A percentile compares a stretch with the other conserved stretches of the same genome.
phyloP scores from a whole-genome alignment of 2,329 filamentous ascomycete genomes.

The Fusarium siculi region DNA sequence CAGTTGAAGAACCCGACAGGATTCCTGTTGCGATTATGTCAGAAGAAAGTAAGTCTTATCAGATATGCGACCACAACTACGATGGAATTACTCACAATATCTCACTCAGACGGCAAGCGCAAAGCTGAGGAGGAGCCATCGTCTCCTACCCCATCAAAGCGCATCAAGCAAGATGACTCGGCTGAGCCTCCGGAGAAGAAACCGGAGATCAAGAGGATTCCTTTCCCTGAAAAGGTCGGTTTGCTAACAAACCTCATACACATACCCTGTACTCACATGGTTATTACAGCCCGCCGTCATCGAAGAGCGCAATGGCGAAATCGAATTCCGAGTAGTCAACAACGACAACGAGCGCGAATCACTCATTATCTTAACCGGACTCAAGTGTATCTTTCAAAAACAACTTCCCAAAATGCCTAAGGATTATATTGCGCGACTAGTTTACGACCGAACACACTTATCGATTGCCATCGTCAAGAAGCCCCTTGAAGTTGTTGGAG shows the following conservation, averaged over 20 bases:
- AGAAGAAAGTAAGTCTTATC: conserved; percentile 40
- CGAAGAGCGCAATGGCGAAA: conserved; percentile 93
- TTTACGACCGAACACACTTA: conserved; percentile 95
- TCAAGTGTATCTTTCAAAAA: conserved; percentile 99
- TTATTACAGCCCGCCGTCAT: conserved; percentile 78
- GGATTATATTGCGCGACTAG: conserved; percentile 96
- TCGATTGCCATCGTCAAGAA: conserved; percentile 98
- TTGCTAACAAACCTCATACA: accelerated
- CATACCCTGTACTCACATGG: not conserved
- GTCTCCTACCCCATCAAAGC: conserved; percentile 71
- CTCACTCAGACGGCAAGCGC: conserved; percentile 68
- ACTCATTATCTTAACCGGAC: conserved; percentile 91
- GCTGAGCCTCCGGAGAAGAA: conserved; percentile 56
- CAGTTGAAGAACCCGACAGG: not conserved
- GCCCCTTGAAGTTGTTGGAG: conserved; percentile 92
- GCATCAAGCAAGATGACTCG: conserved; percentile 63
- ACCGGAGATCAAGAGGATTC: conserved; percentile 71
- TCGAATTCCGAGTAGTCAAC: conserved; percentile 97
- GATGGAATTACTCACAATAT: conserved; percentile 1
- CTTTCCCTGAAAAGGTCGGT: conserved; percentile 88
- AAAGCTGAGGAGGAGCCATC: conserved; percentile 76
- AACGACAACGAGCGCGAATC: conserved; percentile 91
- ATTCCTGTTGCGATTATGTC: conserved; percentile 27
- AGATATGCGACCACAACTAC: not conserved
- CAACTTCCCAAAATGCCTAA: conserved; percentile 99